phyloP scores from a whole-genome alignment of 208 protist species.

The Leishmania mexicana region DNA sequence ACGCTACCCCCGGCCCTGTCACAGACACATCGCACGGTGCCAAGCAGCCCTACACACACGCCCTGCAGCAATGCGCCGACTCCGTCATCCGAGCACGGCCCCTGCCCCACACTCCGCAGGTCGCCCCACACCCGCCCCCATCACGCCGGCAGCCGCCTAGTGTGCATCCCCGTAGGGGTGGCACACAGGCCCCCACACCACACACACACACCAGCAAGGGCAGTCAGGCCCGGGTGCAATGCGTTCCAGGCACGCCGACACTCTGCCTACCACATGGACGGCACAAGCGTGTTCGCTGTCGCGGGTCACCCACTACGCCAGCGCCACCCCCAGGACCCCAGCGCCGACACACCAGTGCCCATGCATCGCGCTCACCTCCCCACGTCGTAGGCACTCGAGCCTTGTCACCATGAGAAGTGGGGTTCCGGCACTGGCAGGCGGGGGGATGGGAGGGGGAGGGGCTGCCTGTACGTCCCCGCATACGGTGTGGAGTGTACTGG shows the following conservation, averaged over 20 bases:
- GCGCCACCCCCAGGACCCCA: not conserved
- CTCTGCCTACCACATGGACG: no score
- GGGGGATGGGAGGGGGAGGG: not conserved
- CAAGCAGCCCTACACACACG: not conserved
- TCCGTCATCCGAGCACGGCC: not conserved
- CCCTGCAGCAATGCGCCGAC: not conserved
- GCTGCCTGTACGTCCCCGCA: no score
- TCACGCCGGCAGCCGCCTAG: not conserved
- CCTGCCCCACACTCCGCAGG: not conserved
- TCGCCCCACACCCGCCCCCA: not conserved
- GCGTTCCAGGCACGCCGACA: not conserved
- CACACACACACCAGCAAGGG: not conserved
- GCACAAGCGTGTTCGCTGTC: no score
- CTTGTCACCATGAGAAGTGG: not conserved
- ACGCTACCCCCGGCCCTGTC: not conserved
- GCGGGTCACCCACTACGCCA: not conserved
- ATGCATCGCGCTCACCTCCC: not conserved
- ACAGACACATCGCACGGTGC: not conserved
- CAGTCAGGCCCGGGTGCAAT: not conserved
- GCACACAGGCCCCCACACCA: not conserved
- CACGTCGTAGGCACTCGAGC: not conserved
- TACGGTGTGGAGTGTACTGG: not conserved
- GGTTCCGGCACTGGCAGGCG: not conserved
- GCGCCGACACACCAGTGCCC: not conserved
- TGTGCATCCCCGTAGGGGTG: not conserved